Percentiles rank a stretch among this genome's conserved stretches.
Evolutionary conservation across 225 moss, liverwort and hornwort genomes (phyloP).

Genomic region (Neckera pumila): DNA sequence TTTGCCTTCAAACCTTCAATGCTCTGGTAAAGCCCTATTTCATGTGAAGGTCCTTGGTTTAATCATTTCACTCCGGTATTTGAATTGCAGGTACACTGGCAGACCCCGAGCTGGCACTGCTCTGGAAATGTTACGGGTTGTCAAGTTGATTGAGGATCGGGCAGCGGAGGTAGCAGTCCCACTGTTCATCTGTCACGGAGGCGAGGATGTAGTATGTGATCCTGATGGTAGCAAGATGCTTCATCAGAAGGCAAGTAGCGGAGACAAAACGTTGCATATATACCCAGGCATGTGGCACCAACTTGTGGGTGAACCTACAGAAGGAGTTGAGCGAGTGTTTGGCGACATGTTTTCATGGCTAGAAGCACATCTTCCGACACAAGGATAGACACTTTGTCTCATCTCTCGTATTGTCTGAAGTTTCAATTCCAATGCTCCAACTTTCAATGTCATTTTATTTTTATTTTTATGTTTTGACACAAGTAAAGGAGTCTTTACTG

Average conservation of each 20-base stretch:
- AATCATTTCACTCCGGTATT: neutral
- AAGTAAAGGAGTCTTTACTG: no score
- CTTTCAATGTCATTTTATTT: neutral
- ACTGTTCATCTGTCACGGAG: slow-evolving; percentile 59
- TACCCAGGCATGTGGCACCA: slow-evolving; percentile 93
- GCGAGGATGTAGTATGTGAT: slow-evolving; percentile 59
- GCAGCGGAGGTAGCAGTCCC: slow-evolving; percentile 49
- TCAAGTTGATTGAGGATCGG: slow-evolving; percentile 47
- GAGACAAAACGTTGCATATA: slow-evolving; percentile 59
- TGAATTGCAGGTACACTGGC: slow-evolving; percentile 44
- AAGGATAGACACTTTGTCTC: neutral
- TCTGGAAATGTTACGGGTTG: slow-evolving; percentile 45
- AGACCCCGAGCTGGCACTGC: slow-evolving; percentile 75
- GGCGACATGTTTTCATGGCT: slow-evolving; percentile 50
- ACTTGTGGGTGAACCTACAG: slow-evolving; percentile 68
- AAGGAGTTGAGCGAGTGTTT: slow-evolving; percentile 66
- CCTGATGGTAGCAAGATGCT: slow-evolving; percentile 56
- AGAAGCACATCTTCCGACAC: slow-evolving; percentile 17
- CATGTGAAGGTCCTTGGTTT: neutral
- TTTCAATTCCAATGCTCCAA: neutral
- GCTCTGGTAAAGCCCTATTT: neutral
- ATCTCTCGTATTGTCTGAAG: neutral
- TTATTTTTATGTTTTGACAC: no score
- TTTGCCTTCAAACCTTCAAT: neutral
- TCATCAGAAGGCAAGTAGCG: slow-evolving; percentile 44